phyloP scores from a whole-genome alignment of 2,329 filamentous ascomycete genomes.

The Aspergillus sp. region DNA sequence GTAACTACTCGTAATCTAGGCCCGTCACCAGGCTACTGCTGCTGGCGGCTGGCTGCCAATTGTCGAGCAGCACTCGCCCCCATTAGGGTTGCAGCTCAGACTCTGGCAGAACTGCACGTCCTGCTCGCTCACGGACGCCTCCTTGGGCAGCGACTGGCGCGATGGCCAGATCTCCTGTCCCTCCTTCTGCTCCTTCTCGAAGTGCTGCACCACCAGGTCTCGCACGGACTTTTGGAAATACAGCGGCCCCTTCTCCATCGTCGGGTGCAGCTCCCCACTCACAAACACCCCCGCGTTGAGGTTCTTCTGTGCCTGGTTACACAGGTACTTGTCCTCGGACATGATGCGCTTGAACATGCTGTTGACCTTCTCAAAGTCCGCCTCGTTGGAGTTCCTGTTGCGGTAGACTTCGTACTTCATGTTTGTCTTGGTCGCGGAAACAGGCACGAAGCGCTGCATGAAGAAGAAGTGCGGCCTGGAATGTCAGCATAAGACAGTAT shows the following conservation, averaged over 20 bases:
- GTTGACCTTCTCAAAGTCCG: slow-evolving; percentile 58
- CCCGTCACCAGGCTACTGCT: slow-evolving; percentile 2
- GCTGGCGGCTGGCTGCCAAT: not conserved
- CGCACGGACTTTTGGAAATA: slow-evolving; percentile 56
- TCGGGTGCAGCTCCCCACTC: slow-evolving; percentile 61
- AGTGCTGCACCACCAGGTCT: slow-evolving; percentile 49
- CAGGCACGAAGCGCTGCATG: slow-evolving; percentile 62
- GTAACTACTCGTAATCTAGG: no score
- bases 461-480: slow-evolving; percentile 58
- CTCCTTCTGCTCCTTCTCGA: slow-evolving; percentile 44
- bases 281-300: slow-evolving; percentile 60
- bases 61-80: no score
- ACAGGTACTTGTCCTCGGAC: slow-evolving; percentile 65
- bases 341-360: slow-evolving; percentile 63
- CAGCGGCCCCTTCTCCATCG: slow-evolving; percentile 57
- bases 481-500: not conserved
- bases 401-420: slow-evolving; percentile 66
- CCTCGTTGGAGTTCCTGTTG: slow-evolving; percentile 58
- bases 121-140: slow-evolving; percentile 26
- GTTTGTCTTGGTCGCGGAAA: slow-evolving; percentile 48
- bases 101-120: slow-evolving; percentile 34
- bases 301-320: slow-evolving; percentile 58
- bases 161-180: slow-evolving; percentile 56
- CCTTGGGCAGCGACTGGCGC: slow-evolving; percentile 30
- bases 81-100: slow-evolving; percentile 10